Base-by-base conservation (phyloP, 2,329 filamentous ascomycete species). In the Ilyonectria mors-panacis region DNA sequence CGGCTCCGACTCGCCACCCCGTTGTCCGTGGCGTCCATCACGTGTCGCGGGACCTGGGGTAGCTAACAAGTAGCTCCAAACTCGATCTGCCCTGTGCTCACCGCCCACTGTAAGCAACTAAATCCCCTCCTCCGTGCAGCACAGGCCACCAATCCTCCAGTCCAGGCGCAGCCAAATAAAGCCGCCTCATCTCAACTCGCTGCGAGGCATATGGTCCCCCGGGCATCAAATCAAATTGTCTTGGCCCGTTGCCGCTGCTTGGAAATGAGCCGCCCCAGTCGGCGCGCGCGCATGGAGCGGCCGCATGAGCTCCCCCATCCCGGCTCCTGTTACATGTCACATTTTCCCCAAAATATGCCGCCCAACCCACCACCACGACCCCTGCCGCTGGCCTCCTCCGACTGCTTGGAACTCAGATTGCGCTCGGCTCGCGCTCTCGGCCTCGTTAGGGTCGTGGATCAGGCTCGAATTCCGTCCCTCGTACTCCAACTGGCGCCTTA, bases 391-490 rank as follows among this genome's bases (percentile, higher is more conserved):
- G 42, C 28, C 39, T 59, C 67, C 65, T 73, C 73, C 73, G 61
- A 63, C 66, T 70, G 67, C 56, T 72, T 71, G 73, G 73, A 60
- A 73, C 69, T 54, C 64, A 74, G 73, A 75, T 71, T 70, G 66
- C 67, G 63, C 70, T 71, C 66, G 59, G 69, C 74, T 74, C 67
- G 66, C 70, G 37, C 58, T 70, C 60, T 69, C 57, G 59, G 65
- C 50, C 39, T 71, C 65, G 63, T 59, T 60, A 47, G 54, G 69
- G 69, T 69, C 42, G 53, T 68, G 60, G 65, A 72, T 73, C 65
- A 59, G 58, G 59, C 60, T 66, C 57, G 65, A 63, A 62, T 71
- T 67, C 67, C 63, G 55, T 61, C 59, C 68, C 54, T 67, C 59
- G 55, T 51, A 61, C 26, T 26, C 47, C 30, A 65, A 53, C 37